Evolutionary conservation across 2,329 filamentous ascomycete species (phyloP), one percentile per base, ranked within the genome.

Genomic region (Decorospora gaudefroyi): DNA sequence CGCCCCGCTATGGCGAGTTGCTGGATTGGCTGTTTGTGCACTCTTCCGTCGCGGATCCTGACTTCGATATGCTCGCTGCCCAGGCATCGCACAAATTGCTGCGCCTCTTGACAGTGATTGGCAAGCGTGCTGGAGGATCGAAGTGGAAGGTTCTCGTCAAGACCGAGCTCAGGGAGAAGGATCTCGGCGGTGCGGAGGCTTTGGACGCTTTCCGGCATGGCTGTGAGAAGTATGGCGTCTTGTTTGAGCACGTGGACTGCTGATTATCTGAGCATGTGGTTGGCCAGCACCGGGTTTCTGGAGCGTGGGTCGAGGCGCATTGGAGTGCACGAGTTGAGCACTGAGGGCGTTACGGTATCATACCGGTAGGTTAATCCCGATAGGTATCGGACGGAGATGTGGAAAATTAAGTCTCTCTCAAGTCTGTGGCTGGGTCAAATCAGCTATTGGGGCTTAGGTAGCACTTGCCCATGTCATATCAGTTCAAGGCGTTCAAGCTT

Each of bases 81-180:
- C 26, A 31, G 6, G 25, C 35, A 9, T n/a, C 21, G 21, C 25
- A 33, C 13, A 41, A 44, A 19, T 22, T 51, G 9, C 19, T 23
- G 13, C 29, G 32, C n/a, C 38, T 51, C 3, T 16, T 42, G 4
- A 13, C 30, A 10, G 32, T 30, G 9, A 23, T 41, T 4, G 30
- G 16, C 6, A 42, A 35, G 15, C 17, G 48, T 6, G 7, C 26
- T 17, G 31, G 31, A n/a, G 6, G 10, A 6, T 31, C 40, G 3
- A 6, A 44, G 26, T 51, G 48, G 43, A 37, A 27, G 29, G n/a
- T 48, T 3, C 9, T 47, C 7, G 34, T 39, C 9, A 19, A 28
- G n/a, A 36, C 43, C 2, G 19, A 25, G 6, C 13, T 42, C 4
- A 18, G 34, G 1, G 25, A 40, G 18, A 18, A 42, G n/a, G 25